Conservation (phyloP, 139 green algal species). For the Yamagishiella unicocca region DNA sequence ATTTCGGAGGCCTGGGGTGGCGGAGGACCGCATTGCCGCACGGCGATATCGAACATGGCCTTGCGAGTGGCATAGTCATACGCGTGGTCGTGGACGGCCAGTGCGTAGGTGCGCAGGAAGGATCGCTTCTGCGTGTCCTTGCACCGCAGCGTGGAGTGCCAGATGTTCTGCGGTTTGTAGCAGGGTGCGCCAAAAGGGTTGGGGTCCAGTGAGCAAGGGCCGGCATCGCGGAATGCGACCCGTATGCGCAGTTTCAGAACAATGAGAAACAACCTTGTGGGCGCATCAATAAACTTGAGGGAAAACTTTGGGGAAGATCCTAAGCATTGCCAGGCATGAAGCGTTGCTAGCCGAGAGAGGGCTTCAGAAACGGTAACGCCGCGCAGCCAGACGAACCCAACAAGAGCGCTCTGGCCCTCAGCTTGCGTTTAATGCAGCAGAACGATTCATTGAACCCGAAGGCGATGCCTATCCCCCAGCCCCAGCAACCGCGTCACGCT, state of each 20-base stretch:
- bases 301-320: too few relatives aligned
- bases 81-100: slow-evolving; percentile 38
- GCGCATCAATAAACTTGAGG: too few relatives aligned
- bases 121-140: slow-evolving; percentile 47
- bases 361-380: slow-evolving; percentile 8
- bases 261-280: too few relatives aligned
- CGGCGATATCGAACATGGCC: slow-evolving; percentile 45
- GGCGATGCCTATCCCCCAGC: too few relatives aligned
- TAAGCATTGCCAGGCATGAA: neutral
- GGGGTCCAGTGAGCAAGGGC: too few relatives aligned
- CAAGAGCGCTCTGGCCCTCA: too few relatives aligned
- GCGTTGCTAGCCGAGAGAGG: slow-evolving; percentile 10
- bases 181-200: too few relatives aligned
- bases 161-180: slow-evolving; percentile 36
- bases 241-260: too few relatives aligned
- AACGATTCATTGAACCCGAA: too few relatives aligned
- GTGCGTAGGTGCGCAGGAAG: slow-evolving; percentile 37
- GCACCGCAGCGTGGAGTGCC: slow-evolving; percentile 10
- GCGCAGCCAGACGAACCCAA: neutral
- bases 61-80: slow-evolving; percentile 41
- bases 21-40: slow-evolving; percentile 39
- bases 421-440: too few relatives aligned
- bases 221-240: too few relatives aligned
- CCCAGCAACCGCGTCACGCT: slow-evolving; percentile 1
- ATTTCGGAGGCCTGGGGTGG: slow-evolving; percentile 7